Percentiles rank a stretch among this genome's conserved stretches.
Evolutionary conservation across 2,329 filamentous ascomycete species (phyloP).

Genomic region (Calycina marina): DNA sequence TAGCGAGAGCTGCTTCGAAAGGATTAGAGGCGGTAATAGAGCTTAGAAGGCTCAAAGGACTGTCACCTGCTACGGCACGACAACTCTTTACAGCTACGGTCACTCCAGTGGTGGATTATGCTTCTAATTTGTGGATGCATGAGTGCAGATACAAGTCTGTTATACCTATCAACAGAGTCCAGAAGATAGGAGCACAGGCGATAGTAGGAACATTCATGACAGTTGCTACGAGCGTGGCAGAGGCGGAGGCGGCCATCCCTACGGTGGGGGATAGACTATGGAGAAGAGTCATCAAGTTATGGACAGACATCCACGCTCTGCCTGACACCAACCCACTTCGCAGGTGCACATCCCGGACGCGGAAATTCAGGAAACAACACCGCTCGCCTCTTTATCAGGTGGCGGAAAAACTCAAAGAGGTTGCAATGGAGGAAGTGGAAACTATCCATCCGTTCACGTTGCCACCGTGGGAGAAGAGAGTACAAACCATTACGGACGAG

Average conservation of each 20-base stretch:
- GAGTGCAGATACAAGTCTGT: background rate
- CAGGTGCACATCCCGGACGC: background rate
- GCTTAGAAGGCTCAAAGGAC: background rate
- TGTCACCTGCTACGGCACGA: background rate
- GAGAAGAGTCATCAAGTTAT: background rate
- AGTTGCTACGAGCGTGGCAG: background rate
- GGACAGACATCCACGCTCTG: conserved; percentile 1
- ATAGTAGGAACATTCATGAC: background rate
- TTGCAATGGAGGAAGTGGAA: background rate
- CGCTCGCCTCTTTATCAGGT: background rate
- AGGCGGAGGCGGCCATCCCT: background rate
- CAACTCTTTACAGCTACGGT: background rate
- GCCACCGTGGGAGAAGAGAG: background rate
- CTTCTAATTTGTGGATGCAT: background rate
- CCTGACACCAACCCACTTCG: background rate
- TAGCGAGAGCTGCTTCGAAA: background rate
- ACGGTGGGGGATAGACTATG: background rate
- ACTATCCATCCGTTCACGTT: background rate
- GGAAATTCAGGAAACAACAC: background rate
- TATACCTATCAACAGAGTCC: background rate
- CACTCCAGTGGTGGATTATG: no score
- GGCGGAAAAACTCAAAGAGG: background rate
- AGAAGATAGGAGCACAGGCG: background rate
- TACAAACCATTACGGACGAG: conserved; percentile 2
- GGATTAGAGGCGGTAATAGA: background rate